Evolutionary conservation across 257 asterid species (phyloP).

Genomic region (Rauvolfia tetraphylla): DNA sequence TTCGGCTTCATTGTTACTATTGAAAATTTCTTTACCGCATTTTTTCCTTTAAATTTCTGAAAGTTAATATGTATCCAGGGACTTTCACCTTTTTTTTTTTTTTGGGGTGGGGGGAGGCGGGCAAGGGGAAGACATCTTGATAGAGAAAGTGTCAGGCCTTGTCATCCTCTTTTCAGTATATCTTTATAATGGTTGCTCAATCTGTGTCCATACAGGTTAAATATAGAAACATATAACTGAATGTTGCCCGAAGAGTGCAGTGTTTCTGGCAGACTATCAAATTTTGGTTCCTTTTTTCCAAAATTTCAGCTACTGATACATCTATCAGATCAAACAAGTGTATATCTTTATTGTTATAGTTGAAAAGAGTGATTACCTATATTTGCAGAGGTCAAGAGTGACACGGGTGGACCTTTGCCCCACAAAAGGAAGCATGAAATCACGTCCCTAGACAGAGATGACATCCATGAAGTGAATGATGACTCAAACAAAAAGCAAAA

Average conservation of each 20-base stretch:
- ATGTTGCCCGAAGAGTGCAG: background rate
- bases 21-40: background rate
- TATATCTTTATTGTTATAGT: background rate
- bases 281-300: background rate
- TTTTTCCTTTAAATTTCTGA: background rate
- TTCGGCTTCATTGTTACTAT: background rate
- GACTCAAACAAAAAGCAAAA: slow-evolving; percentile 32
- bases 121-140: too few relatives aligned
- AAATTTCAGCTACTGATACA: background rate
- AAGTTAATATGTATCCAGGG: background rate
- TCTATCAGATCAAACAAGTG: background rate
- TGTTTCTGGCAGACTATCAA: background rate
- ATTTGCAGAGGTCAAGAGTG: slow-evolving; percentile 10
- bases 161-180: background rate
- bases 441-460: background rate
- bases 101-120: background rate
- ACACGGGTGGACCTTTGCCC: slow-evolving; percentile 3
- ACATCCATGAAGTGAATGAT: background rate
- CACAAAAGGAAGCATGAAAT: slow-evolving; percentile 10
- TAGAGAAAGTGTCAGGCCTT: background rate
- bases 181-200: background rate
- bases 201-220: background rate
- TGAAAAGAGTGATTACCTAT: background rate
- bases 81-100: background rate
- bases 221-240: background rate